These are phyloP conservation scores for Alternaria brassicicola DNA, from an alignment of 2,329 filamentous ascomycete genomes.

Conservation along the genomic window DNA sequence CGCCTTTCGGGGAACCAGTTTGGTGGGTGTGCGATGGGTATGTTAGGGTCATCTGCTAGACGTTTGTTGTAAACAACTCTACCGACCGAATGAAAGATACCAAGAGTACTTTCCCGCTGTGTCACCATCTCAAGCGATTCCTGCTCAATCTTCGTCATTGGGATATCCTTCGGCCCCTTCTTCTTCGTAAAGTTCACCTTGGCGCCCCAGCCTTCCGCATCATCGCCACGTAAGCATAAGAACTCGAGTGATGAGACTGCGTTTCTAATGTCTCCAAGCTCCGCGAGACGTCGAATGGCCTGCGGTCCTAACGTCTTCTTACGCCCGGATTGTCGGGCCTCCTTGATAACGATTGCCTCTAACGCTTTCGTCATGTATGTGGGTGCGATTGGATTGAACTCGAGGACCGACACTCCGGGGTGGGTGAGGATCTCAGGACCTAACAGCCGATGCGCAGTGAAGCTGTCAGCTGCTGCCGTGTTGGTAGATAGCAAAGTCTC, in stretches of 20 bases:
- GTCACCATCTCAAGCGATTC: constrained; percentile 82
- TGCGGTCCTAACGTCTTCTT: constrained; percentile 76
- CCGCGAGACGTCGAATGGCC: constrained; percentile 78
- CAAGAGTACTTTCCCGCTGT: constrained; percentile 85
- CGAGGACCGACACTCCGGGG: constrained; percentile 77
- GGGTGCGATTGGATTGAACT: constrained; percentile 91
- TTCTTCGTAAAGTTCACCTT: constrained; percentile 68
- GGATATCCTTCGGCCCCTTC: constrained; percentile 62
- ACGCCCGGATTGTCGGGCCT: constrained; percentile 78
- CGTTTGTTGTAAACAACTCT: constrained; percentile 98
- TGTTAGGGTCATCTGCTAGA: constrained; percentile 52
- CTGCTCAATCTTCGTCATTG: constrained; percentile 76
- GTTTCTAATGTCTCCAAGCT: constrained; percentile 89
- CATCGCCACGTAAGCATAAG: constrained; percentile 80
- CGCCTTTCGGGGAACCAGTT: constrained; percentile 54
- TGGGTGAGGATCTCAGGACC: constrained; percentile 86
- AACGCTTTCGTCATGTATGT: constrained; percentile 85
- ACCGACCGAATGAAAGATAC: constrained; percentile 94
- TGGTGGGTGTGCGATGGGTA: constrained; percentile 52
- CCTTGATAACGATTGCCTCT: constrained; percentile 81
- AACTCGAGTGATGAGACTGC: constrained; percentile 94
- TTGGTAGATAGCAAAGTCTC: constrained; percentile 87
- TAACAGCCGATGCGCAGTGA: constrained; percentile 88
- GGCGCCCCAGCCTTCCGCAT: constrained; percentile 81
- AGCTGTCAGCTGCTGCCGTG: constrained; percentile 84